These are phyloP conservation scores for Malus domestica DNA, from an alignment of 306 rosid species.

Conservation along the genomic window ASM211411v1 NC_041803.1:16916501-16917000, in stretches of 20 bases:
- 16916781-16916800: conserved; percentile 75
- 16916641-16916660: conserved; percentile 81
- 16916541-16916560: conserved; percentile 78
- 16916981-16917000: conserved; percentile 2
- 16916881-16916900: conserved; percentile 84
- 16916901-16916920: conserved; percentile 71
- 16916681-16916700: conserved; percentile 79
- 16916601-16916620: conserved; percentile 64
- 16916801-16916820: conserved; percentile 75
- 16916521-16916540: conserved; percentile 44
- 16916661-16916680: conserved; percentile 65
- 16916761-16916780: conserved; percentile 83
- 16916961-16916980: conserved; percentile 45
- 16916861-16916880: conserved; percentile 81
- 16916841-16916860: conserved; percentile 71
- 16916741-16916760: conserved; percentile 84
- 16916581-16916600: conserved; percentile 66
- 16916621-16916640: conserved; percentile 81
- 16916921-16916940: conserved; percentile 81
- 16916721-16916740: conserved; percentile 76
- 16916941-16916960: conserved; percentile 78
- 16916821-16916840: conserved; percentile 51
- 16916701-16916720: conserved; percentile 77
- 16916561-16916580: conserved; percentile 87
- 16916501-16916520: not conserved